Evolutionary conservation across 169 alveolate genomes (phyloP), one percentile per base, ranked within the genome.

Genomic region (Cryptosporidium parvum): DNA sequence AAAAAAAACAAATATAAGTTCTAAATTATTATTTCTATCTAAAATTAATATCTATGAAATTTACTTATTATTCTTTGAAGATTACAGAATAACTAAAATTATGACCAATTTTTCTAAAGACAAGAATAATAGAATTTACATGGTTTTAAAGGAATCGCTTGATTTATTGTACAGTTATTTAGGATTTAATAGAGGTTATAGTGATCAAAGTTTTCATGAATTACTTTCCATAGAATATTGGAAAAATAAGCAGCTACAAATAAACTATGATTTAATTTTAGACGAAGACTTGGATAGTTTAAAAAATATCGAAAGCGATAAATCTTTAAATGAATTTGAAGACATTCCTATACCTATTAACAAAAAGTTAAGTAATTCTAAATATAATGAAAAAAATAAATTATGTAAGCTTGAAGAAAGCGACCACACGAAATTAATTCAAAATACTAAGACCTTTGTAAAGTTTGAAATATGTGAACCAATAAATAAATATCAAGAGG

Each of bases 271-370:
- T 14, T 1, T 21, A 3, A 5, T 48, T 48, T 48, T 48, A 48
- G 21, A 21, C 7, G 6, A 48, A 21, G 18, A 48, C 6, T 14
- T 5, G 18, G 21, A 48, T 16, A 12, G 3, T 48, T 16, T 14
- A 16, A 12, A 48, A 16, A 26, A 56, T 21, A 9, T 56, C 26
- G 67, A 56, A 23, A 10, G 21, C 5, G 37, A 56, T 8, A 6
- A 8, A 6, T 2, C 7, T 53, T 23, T 56, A 3, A 56, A 1
- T 56, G 67, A 56, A 56, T 56, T 26, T n/a, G 67, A 56, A 9
- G 67, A 56, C 26, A 26, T 56, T 21, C 67, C 67, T 56, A 56
- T 56, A 56, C 67, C 67, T 23, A 56, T 56, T 23, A 56, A 56
- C 26, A 56, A n/a, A 8, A 56, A 56, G 35, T 3, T 56, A 56